Conservation (phyloP, 2,329 filamentous ascomycete genomes). For the Pyrenochaeta sp. region DNA sequence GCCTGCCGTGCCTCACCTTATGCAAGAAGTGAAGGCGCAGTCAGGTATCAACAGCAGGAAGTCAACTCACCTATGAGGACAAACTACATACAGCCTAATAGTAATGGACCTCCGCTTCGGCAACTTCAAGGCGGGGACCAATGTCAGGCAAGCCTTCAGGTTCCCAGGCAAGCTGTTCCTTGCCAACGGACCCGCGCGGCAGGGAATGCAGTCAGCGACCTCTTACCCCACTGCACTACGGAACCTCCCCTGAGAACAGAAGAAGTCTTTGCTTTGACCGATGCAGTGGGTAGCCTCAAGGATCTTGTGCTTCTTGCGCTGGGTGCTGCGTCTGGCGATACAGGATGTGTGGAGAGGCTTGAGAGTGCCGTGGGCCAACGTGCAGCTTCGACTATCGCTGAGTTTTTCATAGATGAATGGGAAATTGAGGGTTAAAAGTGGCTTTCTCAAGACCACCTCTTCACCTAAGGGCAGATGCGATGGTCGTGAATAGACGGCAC, state of each 20-base stretch:
- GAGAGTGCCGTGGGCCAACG: slow-evolving; percentile 31
- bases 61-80: neutral
- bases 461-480: too few relatives aligned
- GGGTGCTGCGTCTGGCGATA: slow-evolving; percentile 25
- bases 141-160: neutral
- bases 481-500: too few relatives aligned
- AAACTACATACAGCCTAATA: neutral
- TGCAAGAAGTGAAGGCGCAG: slow-evolving; percentile 17
- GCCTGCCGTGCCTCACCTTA: neutral
- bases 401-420: slow-evolving; percentile 47
- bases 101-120: neutral
- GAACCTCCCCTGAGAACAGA: slow-evolving; percentile 26
- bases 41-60: slow-evolving; percentile 5
- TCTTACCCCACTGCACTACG: slow-evolving; percentile 43
- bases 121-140: neutral
- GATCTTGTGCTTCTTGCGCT: slow-evolving; percentile 43
- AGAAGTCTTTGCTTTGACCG: slow-evolving; percentile 42
- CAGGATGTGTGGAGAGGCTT: slow-evolving; percentile 17
- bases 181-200: neutral
- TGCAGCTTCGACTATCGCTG: slow-evolving; percentile 28
- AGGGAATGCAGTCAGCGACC: slow-evolving; percentile 22
- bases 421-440: slow-evolving; percentile 24
- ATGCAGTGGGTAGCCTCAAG: slow-evolving; percentile 40
- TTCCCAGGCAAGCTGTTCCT: neutral
- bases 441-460: too few relatives aligned